These are phyloP conservation scores for Myxozyma melibiosi DNA, from an alignment of 805 yeast species.

Conservation along the genomic window DNA sequence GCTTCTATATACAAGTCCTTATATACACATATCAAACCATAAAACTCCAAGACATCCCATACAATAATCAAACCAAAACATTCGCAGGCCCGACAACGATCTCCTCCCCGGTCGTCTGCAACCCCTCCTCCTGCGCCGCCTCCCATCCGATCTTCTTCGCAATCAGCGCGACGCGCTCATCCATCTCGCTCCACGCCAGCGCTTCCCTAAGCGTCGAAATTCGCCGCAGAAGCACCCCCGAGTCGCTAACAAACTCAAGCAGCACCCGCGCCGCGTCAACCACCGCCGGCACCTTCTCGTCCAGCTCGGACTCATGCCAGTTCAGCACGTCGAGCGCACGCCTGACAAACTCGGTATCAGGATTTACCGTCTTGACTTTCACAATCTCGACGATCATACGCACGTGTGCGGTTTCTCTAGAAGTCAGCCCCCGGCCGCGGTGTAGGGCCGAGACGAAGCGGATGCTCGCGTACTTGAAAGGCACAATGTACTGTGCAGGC, in stretches of 20 bases:
- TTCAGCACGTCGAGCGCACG: not conserved
- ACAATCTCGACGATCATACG: not conserved
- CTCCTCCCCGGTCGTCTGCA: not conserved
- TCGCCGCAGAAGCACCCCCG: too few species aligned
- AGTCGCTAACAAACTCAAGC: not conserved
- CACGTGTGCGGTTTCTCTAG: not conserved
- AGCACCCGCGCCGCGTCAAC: not conserved
- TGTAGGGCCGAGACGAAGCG: not conserved
- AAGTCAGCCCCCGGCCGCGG: too few species aligned
- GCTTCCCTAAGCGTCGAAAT: too few species aligned
- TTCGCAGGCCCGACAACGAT: not conserved
- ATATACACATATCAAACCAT: not conserved
- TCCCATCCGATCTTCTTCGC: not conserved
- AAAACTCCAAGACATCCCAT: not conserved
- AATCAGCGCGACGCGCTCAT: not conserved
- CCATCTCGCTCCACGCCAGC: too few species aligned
- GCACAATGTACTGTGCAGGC: conserved; percentile 7
- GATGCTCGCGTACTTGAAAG: not conserved
- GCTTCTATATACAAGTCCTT: not conserved
- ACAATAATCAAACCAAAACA: not conserved
- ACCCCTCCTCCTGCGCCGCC: not conserved
- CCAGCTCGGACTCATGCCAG: not conserved
- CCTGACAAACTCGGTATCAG: not conserved
- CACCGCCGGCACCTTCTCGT: not conserved
- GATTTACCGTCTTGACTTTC: not conserved